phyloP scores from a whole-genome alignment of 2,329 filamentous ascomycete species.

The Colletotrichum sp. region DNA sequence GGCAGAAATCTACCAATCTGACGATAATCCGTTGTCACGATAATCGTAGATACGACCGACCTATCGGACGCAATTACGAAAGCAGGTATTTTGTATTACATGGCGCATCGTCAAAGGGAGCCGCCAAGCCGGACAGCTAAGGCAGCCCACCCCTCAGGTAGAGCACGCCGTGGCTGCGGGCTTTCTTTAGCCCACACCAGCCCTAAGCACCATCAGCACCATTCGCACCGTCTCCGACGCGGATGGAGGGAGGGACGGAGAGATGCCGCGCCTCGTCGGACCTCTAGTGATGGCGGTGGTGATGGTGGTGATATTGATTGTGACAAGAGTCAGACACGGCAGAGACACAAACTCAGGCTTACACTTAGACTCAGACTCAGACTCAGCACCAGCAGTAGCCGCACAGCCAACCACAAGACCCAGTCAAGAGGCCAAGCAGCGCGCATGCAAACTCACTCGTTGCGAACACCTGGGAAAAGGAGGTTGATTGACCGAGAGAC shows the following conservation, averaged over 20 bases:
- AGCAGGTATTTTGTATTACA: background rate
- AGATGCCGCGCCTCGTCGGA: background rate
- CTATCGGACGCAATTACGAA: background rate
- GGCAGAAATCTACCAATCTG: background rate
- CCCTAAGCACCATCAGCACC: background rate
- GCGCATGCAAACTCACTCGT: background rate
- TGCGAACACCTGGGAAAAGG: background rate
- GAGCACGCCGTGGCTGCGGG: background rate
- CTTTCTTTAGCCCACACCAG: background rate
- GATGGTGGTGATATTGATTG: background rate
- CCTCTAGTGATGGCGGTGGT: background rate
- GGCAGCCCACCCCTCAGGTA: background rate
- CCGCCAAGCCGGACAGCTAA: background rate
- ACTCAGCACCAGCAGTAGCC: background rate
- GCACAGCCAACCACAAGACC: background rate
- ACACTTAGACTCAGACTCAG: background rate
- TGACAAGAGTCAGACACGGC: background rate
- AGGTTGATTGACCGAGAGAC: slow-evolving; percentile 15
- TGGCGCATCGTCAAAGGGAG: background rate
- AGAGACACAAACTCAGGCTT: background rate
- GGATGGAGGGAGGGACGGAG: background rate
- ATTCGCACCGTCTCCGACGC: background rate
- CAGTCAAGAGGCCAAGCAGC: background rate
- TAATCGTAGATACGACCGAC: background rate
- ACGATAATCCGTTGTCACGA: background rate